These are phyloP conservation scores for Otatea glauca DNA, from an alignment of 176 grass and related monocot genomes.

Conservation along the genomic window DNA sequence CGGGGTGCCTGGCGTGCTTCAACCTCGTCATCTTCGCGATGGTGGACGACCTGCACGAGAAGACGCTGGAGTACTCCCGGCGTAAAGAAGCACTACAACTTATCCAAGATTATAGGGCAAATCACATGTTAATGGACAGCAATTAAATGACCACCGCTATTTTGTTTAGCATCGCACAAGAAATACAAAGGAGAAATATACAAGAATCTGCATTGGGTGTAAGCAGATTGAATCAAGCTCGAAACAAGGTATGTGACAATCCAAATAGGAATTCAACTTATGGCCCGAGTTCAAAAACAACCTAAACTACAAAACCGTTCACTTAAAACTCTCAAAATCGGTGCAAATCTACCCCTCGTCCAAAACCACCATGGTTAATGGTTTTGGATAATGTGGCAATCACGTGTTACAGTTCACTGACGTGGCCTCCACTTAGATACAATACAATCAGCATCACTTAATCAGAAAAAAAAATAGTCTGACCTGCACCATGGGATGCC, in stretches of 20 bases:
- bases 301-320: no score
- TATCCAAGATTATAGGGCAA: not conserved
- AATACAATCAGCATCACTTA: no score
- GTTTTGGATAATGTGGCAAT: no score
- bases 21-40: conserved; percentile 88
- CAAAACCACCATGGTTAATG: no score
- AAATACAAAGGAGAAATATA: conserved; percentile 28
- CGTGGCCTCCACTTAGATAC: no score
- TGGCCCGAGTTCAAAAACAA: no score
- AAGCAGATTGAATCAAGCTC: conserved; percentile 10
- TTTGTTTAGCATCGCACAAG: conserved; percentile 16
- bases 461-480: no score
- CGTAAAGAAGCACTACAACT: conserved; percentile 8
- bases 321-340: no score
- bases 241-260: conserved; percentile 32
- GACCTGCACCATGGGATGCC: no score
- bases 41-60: conserved; percentile 92
- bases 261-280: no score
- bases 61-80: conserved; percentile 90
- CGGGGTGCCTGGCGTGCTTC: conserved; percentile 69
- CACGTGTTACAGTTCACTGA: no score
- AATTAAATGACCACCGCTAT: conserved; percentile 5
- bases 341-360: no score
- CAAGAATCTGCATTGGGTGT: conserved; percentile 29
- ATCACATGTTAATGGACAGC: conserved; percentile 22